phyloP scores from a whole-genome alignment of 2,329 filamentous ascomycete species.

The Cordyceps javanica region DNA sequence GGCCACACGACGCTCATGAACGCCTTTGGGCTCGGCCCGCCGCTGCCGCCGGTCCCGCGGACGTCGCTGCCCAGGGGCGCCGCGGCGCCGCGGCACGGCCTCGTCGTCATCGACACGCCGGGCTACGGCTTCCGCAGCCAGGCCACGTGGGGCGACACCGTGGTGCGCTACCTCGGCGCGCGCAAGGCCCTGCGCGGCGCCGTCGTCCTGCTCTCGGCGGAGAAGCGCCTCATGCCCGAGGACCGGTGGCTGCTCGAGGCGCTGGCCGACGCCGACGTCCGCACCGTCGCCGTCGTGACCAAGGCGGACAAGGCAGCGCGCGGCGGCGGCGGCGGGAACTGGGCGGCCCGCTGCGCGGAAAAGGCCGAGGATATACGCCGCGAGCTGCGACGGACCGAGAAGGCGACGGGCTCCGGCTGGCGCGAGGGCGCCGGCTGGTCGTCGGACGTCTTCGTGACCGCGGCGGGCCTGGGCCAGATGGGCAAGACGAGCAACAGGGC shows the following conservation, averaged over 20 bases:
- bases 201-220: constrained; percentile 46
- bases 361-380: constrained; percentile 23
- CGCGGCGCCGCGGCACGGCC: constrained; percentile 38
- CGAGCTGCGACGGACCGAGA: constrained; percentile 22
- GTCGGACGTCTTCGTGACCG: constrained; percentile 29
- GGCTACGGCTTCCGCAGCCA: constrained; percentile 44
- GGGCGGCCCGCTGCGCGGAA: constrained; percentile 22
- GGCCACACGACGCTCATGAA: constrained; percentile 52
- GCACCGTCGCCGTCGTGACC: constrained; percentile 47
- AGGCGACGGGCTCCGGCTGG: constrained; percentile 22
- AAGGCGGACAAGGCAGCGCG: constrained; percentile 44
- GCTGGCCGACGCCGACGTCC: constrained; percentile 38
- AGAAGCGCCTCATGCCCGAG: constrained; percentile 43
- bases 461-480: constrained; percentile 30
- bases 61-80: constrained; percentile 17
- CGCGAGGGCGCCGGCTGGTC: constrained; percentile 23
- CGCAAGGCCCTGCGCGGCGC: constrained; percentile 44
- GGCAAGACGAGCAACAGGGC: constrained; percentile 27
- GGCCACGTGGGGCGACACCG: constrained; percentile 46
- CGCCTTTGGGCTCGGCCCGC: constrained; percentile 47
- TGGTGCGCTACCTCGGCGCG: constrained; percentile 43
- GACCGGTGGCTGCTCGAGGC: constrained; percentile 43
- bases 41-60: constrained; percentile 23
- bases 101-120: constrained; percentile 46
- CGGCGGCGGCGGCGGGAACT: constrained; percentile 31